Base-by-base conservation (phyloP, 2,329 filamentous ascomycete genomes). In the Neocatenulostroma microsporum region DNA sequence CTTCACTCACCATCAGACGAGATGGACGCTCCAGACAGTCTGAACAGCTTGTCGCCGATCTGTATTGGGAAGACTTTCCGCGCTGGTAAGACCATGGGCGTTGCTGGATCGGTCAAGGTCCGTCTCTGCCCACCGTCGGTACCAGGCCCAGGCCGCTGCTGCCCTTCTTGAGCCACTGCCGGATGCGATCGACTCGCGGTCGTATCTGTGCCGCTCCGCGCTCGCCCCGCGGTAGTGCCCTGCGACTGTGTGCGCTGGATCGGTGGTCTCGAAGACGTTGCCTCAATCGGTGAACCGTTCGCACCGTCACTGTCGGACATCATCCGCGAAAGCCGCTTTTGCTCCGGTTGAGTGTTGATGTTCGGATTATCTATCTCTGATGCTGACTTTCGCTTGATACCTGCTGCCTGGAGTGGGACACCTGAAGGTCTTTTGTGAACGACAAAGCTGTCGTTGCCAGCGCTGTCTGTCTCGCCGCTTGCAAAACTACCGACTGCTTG, bases 11-110 rank as follows among this genome's bases (percentile, higher is more conserved):
- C 78, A 74, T 84, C 80, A 46, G 78, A 82, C 37, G 76, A 77
- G 40, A 84, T 76, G 32, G 78, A 82, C 10, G 80, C 79, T 21
- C 80, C 80, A 8, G 78, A 82, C 30, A 83, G 61, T 41, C 75
- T 68, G 58, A 83, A 84, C n/a, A 82, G 56, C 51, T 80, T 73
- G 3, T 74, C 77, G 3, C 80, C 79, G 41, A 83, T 78, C 55
- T 83, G 80, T 39, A 83, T 80, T 0, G 79, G 73, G 50, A 83
- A 84, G 3, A 82, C 80, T 50, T 80, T 78, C 55, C 82, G 78
- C 47, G 80, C 77, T 3, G 81, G 81, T 13, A 84, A 66, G 35
- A 78, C 69, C 30, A 52, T 47, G 28, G 42, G 37, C n/a, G 34
- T 31, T 12, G 32, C 27, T 12, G 46, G 36, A 37, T 48, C 47